Conservation (phyloP, 371 early-diverging fungal genomes). For the Rhizopus microsporus region DNA sequence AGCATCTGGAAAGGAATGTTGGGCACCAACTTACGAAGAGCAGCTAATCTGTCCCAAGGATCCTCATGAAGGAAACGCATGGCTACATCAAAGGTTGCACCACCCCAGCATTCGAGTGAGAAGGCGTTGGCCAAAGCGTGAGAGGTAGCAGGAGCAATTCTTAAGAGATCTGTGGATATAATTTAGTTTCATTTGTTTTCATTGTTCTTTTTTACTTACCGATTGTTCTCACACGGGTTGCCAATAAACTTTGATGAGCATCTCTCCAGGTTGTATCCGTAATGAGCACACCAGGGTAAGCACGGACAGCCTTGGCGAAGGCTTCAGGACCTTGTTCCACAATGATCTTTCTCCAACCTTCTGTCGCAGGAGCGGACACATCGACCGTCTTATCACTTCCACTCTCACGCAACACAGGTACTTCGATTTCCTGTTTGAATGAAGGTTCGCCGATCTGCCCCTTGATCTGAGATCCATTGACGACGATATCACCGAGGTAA, state of each 20-base stretch:
- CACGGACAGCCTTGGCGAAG: constrained; percentile 89
- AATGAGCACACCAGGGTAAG: constrained; percentile 82
- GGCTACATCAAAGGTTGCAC: constrained; percentile 95
- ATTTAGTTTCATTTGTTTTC: constrained; percentile 1
- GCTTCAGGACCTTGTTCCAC: constrained; percentile 84
- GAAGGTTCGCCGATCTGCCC: constrained; percentile 79
- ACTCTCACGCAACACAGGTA: constrained; percentile 58
- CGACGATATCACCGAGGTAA: constrained; percentile 88
- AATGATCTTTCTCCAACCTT: constrained; percentile 89
- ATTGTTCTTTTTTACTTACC: constrained; percentile 41
- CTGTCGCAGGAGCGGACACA: constrained; percentile 56
- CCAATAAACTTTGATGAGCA: constrained; percentile 92
- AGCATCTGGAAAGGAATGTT: constrained; percentile 98
- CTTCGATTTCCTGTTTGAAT: constrained; percentile 59
- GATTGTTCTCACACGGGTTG: constrained; percentile 92
- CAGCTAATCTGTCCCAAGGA: constrained; percentile 89
- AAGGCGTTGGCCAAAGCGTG: constrained; percentile 87
- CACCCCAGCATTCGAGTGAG: constrained; percentile 92
- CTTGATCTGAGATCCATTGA: constrained; percentile 91
- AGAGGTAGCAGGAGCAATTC: constrained; percentile 85
- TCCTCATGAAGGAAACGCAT: constrained; percentile 94
- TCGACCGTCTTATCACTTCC: constrained; percentile 46
- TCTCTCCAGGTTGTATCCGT: constrained; percentile 97
- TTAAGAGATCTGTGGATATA: constrained; percentile 52
- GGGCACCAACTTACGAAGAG: constrained; percentile 86